A percentile compares a stretch with the other conserved stretches of the same genome.
Evolutionary conservation across 306 rosid species (phyloP).

Genomic region (Cicer chorassanicum): DNA sequence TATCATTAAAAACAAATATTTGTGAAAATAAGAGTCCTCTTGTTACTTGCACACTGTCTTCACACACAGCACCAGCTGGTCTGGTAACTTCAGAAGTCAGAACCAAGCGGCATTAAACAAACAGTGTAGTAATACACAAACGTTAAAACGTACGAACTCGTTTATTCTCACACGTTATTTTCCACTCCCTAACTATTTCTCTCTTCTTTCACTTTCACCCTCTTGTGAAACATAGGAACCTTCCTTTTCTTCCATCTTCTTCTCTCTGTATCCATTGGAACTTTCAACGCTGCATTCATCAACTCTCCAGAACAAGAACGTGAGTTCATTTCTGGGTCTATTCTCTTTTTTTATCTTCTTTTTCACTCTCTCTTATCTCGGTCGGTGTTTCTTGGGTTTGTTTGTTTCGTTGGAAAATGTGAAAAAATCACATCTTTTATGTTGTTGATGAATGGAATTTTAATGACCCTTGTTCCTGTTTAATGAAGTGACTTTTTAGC

Average conservation of each 20-base stretch:
- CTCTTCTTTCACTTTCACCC: conserved; percentile 3
- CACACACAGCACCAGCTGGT: conserved; percentile 22
- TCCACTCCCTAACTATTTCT: neutral
- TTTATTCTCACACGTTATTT: conserved; percentile 24
- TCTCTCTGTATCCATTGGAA: neutral
- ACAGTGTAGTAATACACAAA: neutral
- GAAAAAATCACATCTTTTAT: neutral
- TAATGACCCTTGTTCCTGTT: conserved; percentile 28
- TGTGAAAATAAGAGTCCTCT: too few relatives aligned
- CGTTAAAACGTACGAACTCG: conserved; percentile 40
- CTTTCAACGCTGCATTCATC: conserved; percentile 33
- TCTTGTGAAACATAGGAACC: conserved; percentile 31
- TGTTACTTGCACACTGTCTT: neutral
- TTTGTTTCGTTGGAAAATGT: conserved; percentile 26
- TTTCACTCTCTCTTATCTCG: neutral
- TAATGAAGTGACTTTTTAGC: conserved; percentile 19
- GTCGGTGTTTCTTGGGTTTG: conserved; percentile 51
- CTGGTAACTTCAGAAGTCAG: conserved; percentile 48
- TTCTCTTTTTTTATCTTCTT: conserved; percentile 43
- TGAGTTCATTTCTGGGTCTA: conserved; percentile 43
- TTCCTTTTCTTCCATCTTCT: conserved; percentile 34
- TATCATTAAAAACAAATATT: too few relatives aligned
- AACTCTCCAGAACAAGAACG: conserved; percentile 39
- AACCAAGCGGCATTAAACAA: conserved; percentile 43
- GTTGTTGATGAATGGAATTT: conserved; percentile 5